These are phyloP conservation scores for Xylaria sp. DNA, from an alignment of 2,329 filamentous ascomycete species.

Conservation along the genomic window DNA sequence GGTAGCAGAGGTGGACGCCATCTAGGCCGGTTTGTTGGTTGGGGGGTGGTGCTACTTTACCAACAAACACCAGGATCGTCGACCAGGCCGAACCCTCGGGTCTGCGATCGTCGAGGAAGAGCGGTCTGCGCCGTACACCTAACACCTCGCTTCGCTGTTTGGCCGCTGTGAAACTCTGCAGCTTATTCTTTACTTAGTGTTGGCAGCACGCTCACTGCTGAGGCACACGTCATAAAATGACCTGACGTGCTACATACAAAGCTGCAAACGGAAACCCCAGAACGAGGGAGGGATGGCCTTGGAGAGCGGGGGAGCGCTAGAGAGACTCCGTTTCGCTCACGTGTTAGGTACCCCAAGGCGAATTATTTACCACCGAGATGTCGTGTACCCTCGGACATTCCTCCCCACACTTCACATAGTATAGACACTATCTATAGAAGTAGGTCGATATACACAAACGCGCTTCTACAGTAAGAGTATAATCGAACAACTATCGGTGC, in stretches of 20 bases:
- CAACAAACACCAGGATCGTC: not conserved
- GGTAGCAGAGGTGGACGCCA: slow-evolving; percentile 42
- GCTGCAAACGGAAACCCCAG: not conserved
- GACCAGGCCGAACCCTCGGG: not conserved
- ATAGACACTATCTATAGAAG: too few relatives aligned
- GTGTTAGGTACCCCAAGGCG: not conserved
- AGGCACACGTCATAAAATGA: too few relatives aligned
- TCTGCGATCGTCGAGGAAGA: not conserved
- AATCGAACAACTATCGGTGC: not conserved
- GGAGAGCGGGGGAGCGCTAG: not conserved
- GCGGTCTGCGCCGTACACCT: not conserved
- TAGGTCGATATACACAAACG: too few relatives aligned
- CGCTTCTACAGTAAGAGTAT: not conserved
- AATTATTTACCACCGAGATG: not conserved
- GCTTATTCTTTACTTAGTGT: too few relatives aligned
- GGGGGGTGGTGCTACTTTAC: not conserved
- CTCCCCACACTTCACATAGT: not conserved
- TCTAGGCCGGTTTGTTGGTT: slow-evolving; percentile 14
- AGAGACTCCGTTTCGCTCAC: slow-evolving; percentile 3
- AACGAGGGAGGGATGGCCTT: not conserved
- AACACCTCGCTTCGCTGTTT: too few relatives aligned
- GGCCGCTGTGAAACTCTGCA: too few relatives aligned
- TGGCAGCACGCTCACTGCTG: too few relatives aligned
- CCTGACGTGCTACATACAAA: not conserved
- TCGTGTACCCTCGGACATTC: not conserved